Evolutionary conservation across 495 filamentous ascomycete genomes (phyloP), one percentile per base, ranked within the genome.

Genomic region (Poronia punctata): DNA sequence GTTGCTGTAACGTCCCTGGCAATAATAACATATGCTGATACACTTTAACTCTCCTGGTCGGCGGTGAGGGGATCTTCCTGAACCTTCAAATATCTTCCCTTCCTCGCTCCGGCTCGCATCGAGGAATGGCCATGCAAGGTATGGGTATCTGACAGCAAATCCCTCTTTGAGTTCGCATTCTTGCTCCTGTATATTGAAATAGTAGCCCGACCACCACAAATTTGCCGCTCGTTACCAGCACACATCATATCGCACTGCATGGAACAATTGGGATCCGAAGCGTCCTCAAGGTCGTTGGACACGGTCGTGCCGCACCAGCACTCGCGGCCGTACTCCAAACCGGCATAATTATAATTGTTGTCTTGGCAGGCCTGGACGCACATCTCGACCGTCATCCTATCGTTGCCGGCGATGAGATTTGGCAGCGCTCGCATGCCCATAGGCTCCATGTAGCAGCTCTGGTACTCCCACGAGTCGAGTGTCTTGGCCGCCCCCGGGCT

Each of bases 391-490:
- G 47, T 56, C 22, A 44, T 52, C 18, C 45, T 48, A 31, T 36
- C 35, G 27, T 18, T 40, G 29, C 40, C 46, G 23, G 46, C 35
- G 12, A 44, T 25, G 0, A 49, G 48, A 9, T 36, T 46, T 20
- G 53, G 43, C 14, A 66, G 56, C 10, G 61, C 56, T 38, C 53
- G 64, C 40, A 57, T 57, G 11, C 25, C 36, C 3, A 40, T 31
- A 11, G 47, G 39, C 22, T 57, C 50, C 14, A 45, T 42, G 31
- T 35, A 57, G 41, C 56, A 60, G 26, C 56, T 53, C 10, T 47
- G 10, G 20, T 37, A 35, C 1, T 33, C 32, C 27, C 36, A 55
- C 0, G 42, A 37, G 3, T 25, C 31, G 10, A 41, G 24, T 29
- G 38, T 35, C 7, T 22, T 22, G 19, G 33, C 24, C 24, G 37